These are phyloP conservation scores for Cordyceps farinosa DNA, from an alignment of 2,329 filamentous ascomycete species.

Conservation along the genomic window DNA sequence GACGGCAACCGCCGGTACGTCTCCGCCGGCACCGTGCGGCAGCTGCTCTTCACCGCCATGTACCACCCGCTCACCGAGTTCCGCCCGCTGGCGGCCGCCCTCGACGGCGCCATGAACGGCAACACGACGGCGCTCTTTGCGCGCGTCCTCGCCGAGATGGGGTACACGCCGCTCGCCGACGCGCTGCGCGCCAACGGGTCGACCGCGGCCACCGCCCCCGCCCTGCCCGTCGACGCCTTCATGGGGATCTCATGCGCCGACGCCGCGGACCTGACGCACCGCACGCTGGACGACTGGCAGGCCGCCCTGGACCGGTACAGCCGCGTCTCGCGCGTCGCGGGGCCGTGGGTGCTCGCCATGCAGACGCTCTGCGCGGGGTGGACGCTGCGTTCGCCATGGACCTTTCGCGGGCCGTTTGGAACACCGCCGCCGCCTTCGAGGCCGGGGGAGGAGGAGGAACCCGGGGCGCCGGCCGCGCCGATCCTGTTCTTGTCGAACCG, in stretches of 20 bases:
- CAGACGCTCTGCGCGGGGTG: constrained; percentile 35
- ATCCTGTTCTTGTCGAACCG: constrained; percentile 41
- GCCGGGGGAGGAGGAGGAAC: not conserved
- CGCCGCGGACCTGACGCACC: not conserved
- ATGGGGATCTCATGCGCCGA: not conserved
- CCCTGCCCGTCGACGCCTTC: not conserved
- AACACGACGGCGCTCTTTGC: not conserved
- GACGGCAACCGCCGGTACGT: not conserved
- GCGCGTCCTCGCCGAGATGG: not conserved
- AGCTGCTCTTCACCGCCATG: not conserved
- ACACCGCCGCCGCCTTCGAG: no score
- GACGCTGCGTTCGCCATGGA: not conserved
- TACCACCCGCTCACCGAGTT: not conserved
- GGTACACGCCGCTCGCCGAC: not conserved
- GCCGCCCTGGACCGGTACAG: not conserved
- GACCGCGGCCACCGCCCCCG: not conserved
- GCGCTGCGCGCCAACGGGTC: not conserved
- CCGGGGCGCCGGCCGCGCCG: constrained; percentile 29
- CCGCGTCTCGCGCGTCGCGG: not conserved
- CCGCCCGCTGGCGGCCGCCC: not conserved
- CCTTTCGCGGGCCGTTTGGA: not conserved
- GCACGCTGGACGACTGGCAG: not conserved
- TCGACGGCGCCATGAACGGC: not conserved
- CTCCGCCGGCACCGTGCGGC: not conserved
- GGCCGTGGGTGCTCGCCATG: not conserved